Conservation (phyloP, 257 asterid genomes). For the Catharanthus roseus region DNA sequence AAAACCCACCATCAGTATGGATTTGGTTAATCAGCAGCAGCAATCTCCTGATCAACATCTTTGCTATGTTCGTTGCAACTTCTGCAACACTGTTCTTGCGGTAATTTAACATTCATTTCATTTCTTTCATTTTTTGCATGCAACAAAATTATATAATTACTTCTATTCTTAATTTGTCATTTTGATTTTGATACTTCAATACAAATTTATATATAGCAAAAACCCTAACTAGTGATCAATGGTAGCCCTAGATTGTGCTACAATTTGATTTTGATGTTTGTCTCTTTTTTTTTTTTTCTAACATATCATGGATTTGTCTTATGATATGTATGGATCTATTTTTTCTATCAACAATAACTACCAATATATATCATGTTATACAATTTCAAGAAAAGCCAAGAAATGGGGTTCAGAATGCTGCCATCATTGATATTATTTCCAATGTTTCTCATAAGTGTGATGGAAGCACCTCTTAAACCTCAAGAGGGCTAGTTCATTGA, state of each 20-base stretch:
- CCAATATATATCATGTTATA: constrained; percentile 2
- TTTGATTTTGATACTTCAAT: no score
- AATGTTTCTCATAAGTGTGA: no score
- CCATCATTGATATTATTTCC: background rate
- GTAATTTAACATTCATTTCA: constrained; percentile 19
- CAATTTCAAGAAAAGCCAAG: constrained; percentile 7
- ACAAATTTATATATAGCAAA: background rate
- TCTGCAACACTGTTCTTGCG: constrained; percentile 95
- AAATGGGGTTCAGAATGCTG: background rate
- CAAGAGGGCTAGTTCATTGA: no score
- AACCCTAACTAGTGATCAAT: background rate
- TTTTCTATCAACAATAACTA: constrained; percentile 2
- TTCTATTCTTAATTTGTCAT: background rate
- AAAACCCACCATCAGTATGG: constrained; percentile 61
- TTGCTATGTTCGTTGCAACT: constrained; percentile 94
- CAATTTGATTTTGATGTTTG: background rate
- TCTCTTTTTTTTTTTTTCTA: background rate
- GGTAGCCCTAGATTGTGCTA: background rate
- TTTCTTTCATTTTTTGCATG: background rate
- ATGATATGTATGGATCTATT: background rate
- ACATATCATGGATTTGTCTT: background rate
- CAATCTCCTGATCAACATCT: constrained; percentile 70
- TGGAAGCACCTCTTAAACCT: no score
- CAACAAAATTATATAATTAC: constrained; percentile 6
- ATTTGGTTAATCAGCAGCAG: constrained; percentile 44